These are phyloP conservation scores for Acanthamoeba polyphaga DNA, from an alignment of 208 protist species.

Conservation along the genomic window DNA sequence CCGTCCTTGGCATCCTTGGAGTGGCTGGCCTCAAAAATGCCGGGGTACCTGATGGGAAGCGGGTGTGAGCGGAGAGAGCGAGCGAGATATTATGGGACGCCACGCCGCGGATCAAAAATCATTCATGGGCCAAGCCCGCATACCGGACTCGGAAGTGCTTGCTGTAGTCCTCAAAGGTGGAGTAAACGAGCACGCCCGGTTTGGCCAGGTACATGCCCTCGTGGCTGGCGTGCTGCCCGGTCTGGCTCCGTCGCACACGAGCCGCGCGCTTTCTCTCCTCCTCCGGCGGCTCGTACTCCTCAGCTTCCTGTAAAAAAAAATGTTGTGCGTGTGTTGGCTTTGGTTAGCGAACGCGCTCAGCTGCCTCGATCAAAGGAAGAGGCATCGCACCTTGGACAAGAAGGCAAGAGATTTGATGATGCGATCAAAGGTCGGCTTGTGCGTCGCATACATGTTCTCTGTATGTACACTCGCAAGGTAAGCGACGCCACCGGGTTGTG, in stretches of 20 bases:
- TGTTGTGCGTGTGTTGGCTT: neutral
- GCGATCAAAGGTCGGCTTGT: constrained; percentile 18
- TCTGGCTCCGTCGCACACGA: neutral
- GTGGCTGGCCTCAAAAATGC: neutral
- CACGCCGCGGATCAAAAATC: too few relatives aligned
- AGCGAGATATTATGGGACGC: neutral
- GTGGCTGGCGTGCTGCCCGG: neutral
- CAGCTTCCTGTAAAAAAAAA: neutral
- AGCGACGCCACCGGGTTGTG: too few relatives aligned
- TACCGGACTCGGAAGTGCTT: constrained; percentile 42
- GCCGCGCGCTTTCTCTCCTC: constrained; percentile 13
- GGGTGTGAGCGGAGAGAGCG: neutral
- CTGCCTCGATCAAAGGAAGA: neutral
- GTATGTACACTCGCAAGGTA: too few relatives aligned
- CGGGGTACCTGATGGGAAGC: neutral
- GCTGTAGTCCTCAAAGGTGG: neutral
- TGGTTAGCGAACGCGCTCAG: neutral
- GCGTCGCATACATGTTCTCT: constrained; percentile 1
- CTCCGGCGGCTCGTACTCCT: constrained; percentile 21
- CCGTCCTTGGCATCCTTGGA: neutral
- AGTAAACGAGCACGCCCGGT: neutral
- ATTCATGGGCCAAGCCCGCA: neutral
- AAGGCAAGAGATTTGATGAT: neutral
- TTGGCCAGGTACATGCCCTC: constrained; percentile 35
- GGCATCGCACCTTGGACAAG: neutral